A percentile compares a stretch with the other conserved stretches of the same genome.
These are phyloP conservation scores for Ogataea parapolymorpha DNA, from an alignment of 805 yeast species.

Conservation along the genomic window DNA sequence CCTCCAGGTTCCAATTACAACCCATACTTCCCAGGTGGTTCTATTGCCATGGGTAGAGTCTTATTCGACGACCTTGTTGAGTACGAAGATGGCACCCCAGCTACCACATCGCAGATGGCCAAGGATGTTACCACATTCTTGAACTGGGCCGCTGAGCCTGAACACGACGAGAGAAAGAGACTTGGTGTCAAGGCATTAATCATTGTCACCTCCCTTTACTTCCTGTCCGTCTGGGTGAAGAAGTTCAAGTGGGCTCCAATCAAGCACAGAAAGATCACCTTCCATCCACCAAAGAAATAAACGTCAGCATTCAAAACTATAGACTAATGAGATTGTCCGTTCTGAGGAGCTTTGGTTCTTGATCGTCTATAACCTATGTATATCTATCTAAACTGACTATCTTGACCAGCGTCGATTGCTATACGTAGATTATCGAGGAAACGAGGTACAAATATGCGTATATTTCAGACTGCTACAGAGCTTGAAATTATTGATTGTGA, in stretches of 20 bases:
- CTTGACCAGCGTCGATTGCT: constrained; percentile 10
- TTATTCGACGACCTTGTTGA: constrained; percentile 96
- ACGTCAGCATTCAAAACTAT: constrained; percentile 11
- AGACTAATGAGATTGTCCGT: constrained; percentile 12
- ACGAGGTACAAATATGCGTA: too few species aligned
- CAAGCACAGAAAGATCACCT: constrained; percentile 91
- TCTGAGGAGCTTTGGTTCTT: constrained; percentile 7
- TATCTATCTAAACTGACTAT: constrained; percentile 10
- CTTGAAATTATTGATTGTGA: too few species aligned
- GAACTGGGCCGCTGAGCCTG: constrained; percentile 98
- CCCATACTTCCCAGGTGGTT: constrained; percentile 99
- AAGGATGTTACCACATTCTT: constrained; percentile 95
- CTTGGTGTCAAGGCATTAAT: constrained; percentile 91
- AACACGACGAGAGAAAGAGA: constrained; percentile 97
- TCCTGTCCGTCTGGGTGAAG: constrained; percentile 86
- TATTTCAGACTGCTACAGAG: too few species aligned
- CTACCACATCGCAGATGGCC: constrained; percentile 98
- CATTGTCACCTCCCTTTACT: constrained; percentile 72
- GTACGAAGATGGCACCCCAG: constrained; percentile 98
- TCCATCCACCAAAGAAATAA: constrained; percentile 84
- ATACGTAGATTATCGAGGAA: too few species aligned
- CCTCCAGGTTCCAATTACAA: constrained; percentile 96
- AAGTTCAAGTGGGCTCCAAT: constrained; percentile 97
- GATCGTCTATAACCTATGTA: constrained; percentile 10
- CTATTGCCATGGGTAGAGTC: constrained; percentile 99